Base-by-base conservation (phyloP, 164 flowering plant species). In the Chloranthus sessilifolius region DNA sequence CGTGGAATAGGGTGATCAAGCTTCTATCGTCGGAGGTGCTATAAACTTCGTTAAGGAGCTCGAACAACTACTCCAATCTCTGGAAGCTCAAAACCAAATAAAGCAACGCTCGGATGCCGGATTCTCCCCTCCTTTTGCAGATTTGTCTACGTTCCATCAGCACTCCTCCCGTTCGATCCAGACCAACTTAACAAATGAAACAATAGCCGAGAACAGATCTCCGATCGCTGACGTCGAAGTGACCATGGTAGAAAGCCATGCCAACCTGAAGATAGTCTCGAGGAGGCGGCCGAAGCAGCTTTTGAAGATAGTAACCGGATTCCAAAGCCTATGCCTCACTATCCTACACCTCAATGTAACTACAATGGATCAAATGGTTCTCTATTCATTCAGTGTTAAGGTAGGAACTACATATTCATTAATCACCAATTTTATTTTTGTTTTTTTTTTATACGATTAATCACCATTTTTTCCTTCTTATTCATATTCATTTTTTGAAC, bases 1-100 rank as follows among this genome's bases (percentile, higher is more conserved):
- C n/a, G n/a, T n/a, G n/a, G 22, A 28, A 15, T 47, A 82, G 95
- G 85, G 89, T n/a, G 95, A 87, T 63, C 95, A 87, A 70, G 95
- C 95, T 37, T 87, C 95, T 2, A 82, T 87, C 14, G 64, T 87
- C 28, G 95, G 87, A 15, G 95, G 95, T 1, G 92, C 95, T 15
- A 87, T 87, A 25, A 82, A 87, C 33, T 87, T 74, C 44, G 92
- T 87, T 61, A 87, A 81, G 69, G 87, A 84, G 56, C 74, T 87
- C 4, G 91, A 86, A 55, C 91, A 86, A 48, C 75, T 67, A 3
- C 59, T 86, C 21, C 91, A 83, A 49, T 68, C 71, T 29, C 61
- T 77, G 21, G 75, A 76, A 41, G 64, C 63, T 6, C 63, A 72
- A 1, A 71, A 69, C 48, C 52, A 29, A 56, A 51, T 45, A 17